Base-by-base conservation (phyloP, 2,329 filamentous ascomycete species). In the Penicillium corylophilum region DNA sequence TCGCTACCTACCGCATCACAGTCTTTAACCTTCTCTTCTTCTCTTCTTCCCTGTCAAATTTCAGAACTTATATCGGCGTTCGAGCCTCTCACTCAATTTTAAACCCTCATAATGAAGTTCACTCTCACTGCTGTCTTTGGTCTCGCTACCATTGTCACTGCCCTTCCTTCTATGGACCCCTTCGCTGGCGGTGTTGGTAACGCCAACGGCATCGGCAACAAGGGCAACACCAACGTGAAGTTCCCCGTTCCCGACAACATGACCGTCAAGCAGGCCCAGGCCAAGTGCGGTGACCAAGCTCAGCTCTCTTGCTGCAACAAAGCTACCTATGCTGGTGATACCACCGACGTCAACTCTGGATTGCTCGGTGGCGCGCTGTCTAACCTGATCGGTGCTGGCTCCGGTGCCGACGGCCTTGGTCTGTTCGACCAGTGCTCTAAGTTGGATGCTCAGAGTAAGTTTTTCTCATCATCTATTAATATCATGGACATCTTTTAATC, bases 401-500 rank as follows among this genome's bases (percentile, higher is more conserved):
- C 69, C 39, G 66, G 67, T 48, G 49, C 68, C 29, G 53, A 66
- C 44, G 66, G 69, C 54, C 56, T 73, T 28, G 69, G 67, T 64
- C 64, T 74, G 56, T 73, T 74, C 62, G 62, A 73, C 57, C 64
- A 72, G 66, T 74, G 72, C 71, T 71, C 70, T 63, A 71, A 72
- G 65, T 64, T 74, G 36, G 59, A 64, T 38, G 26, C 71, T 45
- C 53, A 63, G 49, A 41, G 69, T 71, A 62, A 46, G 68, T 49
- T 36, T 16, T 9, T 10, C 23, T n/a, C 22, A n/a, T 15, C 2
- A n/a, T 16, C 20, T n/a, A n/a, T n/a, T n/a, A n/a, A n/a, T n/a
- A n/a, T n/a, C n/a, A n/a, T n/a, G n/a, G n/a, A n/a, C n/a, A n/a
- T n/a, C n/a, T n/a, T n/a, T n/a, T n/a, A n/a, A n/a, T n/a, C n/a